phyloP scores from a whole-genome alignment of 306 rosid genomes.

The Malus orientalis region DNA sequence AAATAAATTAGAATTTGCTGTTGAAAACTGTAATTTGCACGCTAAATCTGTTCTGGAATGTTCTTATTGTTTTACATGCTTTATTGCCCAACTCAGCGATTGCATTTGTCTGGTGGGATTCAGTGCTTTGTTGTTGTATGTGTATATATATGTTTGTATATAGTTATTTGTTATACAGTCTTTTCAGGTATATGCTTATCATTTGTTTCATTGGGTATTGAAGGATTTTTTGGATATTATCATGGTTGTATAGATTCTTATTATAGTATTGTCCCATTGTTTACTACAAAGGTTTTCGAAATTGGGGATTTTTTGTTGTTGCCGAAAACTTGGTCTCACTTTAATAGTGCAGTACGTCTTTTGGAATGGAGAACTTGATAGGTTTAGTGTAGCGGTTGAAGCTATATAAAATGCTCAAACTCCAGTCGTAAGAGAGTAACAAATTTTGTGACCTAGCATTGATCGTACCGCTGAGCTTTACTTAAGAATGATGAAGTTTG shows the following conservation, averaged over 20 bases:
- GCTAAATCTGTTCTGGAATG: not conserved
- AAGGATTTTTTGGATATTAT: not conserved
- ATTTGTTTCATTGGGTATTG: not conserved
- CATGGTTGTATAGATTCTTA: not conserved
- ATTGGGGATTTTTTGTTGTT: not conserved
- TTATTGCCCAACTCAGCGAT: not conserved
- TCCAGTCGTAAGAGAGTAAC: not conserved
- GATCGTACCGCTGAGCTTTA: not conserved
- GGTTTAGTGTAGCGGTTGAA: conserved; percentile 1
- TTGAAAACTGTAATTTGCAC: not conserved
- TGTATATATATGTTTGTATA: not conserved
- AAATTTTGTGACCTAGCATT: not conserved
- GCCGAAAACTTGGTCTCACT: not conserved
- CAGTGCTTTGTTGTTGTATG: not conserved
- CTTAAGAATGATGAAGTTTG: not conserved
- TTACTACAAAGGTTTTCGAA: not conserved
- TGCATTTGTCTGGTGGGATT: not conserved
- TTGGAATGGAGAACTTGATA: not conserved
- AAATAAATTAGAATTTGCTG: conserved; percentile 2
- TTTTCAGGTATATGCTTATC: not conserved
- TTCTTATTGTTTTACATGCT: not conserved
- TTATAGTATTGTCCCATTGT: not conserved
- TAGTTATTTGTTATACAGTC: not conserved
- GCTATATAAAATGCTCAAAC: not conserved
- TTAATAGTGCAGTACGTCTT: not conserved